These are phyloP conservation scores for Nelumbo lutea DNA, from an alignment of 164 flowering plant genomes.

Conservation along the genomic window DNA sequence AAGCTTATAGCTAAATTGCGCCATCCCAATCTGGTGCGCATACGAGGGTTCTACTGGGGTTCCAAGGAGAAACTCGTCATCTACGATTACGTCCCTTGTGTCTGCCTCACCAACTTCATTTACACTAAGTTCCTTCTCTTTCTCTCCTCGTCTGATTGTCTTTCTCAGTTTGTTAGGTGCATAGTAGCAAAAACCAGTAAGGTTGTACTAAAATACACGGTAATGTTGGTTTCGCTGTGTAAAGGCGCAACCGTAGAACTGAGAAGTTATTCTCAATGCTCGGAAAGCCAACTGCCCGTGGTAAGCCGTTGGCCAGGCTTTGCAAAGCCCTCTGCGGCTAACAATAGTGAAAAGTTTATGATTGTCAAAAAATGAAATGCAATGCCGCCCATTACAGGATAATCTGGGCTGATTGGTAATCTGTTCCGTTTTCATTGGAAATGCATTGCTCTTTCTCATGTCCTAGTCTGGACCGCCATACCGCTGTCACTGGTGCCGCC, in stretches of 20 bases:
- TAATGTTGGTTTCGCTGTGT: too few species aligned
- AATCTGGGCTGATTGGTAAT: too few species aligned
- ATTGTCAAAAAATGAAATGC: too few species aligned
- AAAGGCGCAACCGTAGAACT: too few species aligned
- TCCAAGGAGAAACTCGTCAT: slow-evolving; percentile 84
- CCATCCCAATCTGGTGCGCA: slow-evolving; percentile 77
- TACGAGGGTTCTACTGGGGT: slow-evolving; percentile 57
- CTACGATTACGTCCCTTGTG: slow-evolving; percentile 86
- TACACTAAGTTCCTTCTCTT: slow-evolving; percentile 51
- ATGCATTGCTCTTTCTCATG: neutral
- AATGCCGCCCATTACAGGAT: neutral
- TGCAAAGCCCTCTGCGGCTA: too few species aligned
- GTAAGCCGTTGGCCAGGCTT: too few species aligned
- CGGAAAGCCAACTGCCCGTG: neutral
- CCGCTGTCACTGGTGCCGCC: too few species aligned
- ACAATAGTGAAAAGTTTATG: too few species aligned
- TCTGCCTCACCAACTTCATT: slow-evolving; percentile 77
- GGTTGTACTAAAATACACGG: slow-evolving; percentile 6
- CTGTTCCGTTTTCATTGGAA: too few species aligned
- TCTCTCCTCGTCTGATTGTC: neutral
- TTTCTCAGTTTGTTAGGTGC: neutral
- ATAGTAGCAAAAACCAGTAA: neutral
- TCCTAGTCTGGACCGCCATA: too few species aligned
- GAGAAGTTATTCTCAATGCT: neutral
- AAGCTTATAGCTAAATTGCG: slow-evolving; percentile 63